phyloP scores from a whole-genome alignment of 2,329 filamentous ascomycete species.

The Malbranchea cinnamomea region DNA sequence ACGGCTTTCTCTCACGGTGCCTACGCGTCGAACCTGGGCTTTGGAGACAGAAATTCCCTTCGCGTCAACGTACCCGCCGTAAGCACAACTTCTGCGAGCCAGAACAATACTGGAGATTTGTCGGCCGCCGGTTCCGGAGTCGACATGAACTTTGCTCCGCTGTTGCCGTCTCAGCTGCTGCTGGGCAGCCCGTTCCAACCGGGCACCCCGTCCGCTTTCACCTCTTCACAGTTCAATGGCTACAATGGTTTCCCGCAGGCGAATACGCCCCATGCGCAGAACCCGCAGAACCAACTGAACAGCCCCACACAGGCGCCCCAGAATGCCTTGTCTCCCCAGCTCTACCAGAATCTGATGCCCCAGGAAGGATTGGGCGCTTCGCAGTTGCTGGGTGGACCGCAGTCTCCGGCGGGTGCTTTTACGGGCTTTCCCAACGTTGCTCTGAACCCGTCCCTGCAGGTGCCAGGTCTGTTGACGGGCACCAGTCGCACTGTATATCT shows the following conservation, averaged over 20 bases:
- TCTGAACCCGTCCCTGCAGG: constrained; percentile 59
- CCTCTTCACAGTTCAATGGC: constrained; percentile 80
- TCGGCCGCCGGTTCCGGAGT: constrained; percentile 70
- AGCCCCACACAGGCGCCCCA: constrained; percentile 62
- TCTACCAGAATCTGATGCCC: constrained; percentile 74
- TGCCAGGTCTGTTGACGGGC: constrained; percentile 71
- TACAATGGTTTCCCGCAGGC: constrained; percentile 61
- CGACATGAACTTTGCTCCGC: constrained; percentile 96
- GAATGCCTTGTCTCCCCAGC: constrained; percentile 55
- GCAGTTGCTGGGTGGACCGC: constrained; percentile 65
- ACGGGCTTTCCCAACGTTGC: constrained; percentile 46
- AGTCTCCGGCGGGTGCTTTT: constrained; percentile 72
- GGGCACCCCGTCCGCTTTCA: constrained; percentile 77
- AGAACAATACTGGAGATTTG: constrained; percentile 57
- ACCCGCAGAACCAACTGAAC: constrained; percentile 44
- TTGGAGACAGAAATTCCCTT: constrained; percentile 73
- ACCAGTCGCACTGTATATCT: constrained; percentile 95
- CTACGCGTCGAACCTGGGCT: constrained; percentile 73
- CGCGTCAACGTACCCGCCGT: constrained; percentile 76
- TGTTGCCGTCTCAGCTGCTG: constrained; percentile 85
- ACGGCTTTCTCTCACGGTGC: constrained; percentile 88
- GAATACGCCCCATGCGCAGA: constrained; percentile 40
- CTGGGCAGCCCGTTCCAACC: constrained; percentile 95
- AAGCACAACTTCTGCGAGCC: constrained; percentile 58
- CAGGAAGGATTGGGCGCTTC: constrained; percentile 69